These are phyloP conservation scores for Pyrenochaeta sp. DNA, from an alignment of 2,329 filamentous ascomycete genomes.

Conservation along the genomic window DNA sequence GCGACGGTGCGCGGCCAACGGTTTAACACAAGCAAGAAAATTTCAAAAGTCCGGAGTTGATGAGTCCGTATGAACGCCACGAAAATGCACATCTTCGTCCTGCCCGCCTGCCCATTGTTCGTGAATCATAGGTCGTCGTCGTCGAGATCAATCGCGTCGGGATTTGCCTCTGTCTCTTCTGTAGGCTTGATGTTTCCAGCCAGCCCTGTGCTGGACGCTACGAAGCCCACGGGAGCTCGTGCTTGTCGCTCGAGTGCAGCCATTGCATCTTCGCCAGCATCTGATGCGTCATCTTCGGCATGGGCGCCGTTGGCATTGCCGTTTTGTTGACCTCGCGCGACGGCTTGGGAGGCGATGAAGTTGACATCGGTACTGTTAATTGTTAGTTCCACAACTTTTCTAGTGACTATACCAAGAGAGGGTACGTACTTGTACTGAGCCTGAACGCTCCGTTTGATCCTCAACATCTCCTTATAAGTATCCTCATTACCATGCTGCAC, in stretches of 20 bases:
- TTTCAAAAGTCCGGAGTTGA: slow-evolving; percentile 7
- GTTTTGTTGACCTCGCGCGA: slow-evolving; percentile 78
- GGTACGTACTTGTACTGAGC: slow-evolving; percentile 85
- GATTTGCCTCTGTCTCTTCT: slow-evolving; percentile 68
- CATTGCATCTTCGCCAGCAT: slow-evolving; percentile 79
- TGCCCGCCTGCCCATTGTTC: slow-evolving; percentile 15
- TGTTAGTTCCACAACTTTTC: slow-evolving; percentile 43
- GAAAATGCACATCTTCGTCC: slow-evolving; percentile 25
- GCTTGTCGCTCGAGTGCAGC: slow-evolving; percentile 86
- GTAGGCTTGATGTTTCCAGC: slow-evolving; percentile 63
- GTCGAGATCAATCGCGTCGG: slow-evolving; percentile 86
- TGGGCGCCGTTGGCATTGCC: slow-evolving; percentile 57
- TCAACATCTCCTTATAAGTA: slow-evolving; percentile 98
- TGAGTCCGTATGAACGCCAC: slow-evolving; percentile 25
- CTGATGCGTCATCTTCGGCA: slow-evolving; percentile 56
- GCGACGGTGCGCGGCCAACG: not conserved
- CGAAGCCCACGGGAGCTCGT: slow-evolving; percentile 88
- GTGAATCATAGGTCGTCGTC: slow-evolving; percentile 53
- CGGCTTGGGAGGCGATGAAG: slow-evolving; percentile 94
- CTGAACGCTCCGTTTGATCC: slow-evolving; percentile 96
- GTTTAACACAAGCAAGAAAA: slow-evolving; percentile 2
- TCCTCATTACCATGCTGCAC: slow-evolving; percentile 98
- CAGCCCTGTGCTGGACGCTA: slow-evolving; percentile 81
- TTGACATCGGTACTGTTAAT: slow-evolving; percentile 83
- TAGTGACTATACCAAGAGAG: not conserved